These are phyloP conservation scores for Lophiotrema nucula DNA, from an alignment of 495 filamentous ascomycete genomes.

Conservation along the genomic window DNA sequence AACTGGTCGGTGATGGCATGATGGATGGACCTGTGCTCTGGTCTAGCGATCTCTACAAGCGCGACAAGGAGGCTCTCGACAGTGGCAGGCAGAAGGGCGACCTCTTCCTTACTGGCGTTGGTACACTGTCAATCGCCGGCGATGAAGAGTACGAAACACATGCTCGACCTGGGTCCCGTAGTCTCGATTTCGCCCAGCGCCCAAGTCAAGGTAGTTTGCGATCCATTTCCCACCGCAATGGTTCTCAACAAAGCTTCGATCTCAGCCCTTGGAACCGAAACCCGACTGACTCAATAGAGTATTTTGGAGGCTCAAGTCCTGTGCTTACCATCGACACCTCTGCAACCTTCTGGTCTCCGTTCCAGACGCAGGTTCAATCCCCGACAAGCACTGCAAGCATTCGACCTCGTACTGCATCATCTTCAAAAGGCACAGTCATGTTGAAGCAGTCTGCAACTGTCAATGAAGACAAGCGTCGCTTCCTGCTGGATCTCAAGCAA, in stretches of 20 bases:
- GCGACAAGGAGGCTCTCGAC: slow-evolving; percentile 75
- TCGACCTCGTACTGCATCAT: slow-evolving; percentile 47
- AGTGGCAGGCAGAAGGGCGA: slow-evolving; percentile 59
- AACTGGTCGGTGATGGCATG: slow-evolving; percentile 82
- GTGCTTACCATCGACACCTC: slow-evolving; percentile 73
- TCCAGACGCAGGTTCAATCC: slow-evolving; percentile 53
- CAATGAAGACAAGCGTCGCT: slow-evolving; percentile 57
- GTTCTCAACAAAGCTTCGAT: slow-evolving; percentile 64
- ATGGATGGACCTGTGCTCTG: slow-evolving; percentile 85
- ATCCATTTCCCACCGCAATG: slow-evolving; percentile 54
- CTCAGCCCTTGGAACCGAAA: slow-evolving; percentile 66
- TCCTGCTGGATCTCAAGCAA: slow-evolving; percentile 74
- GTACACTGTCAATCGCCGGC: slow-evolving; percentile 50
- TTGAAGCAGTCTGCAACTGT: slow-evolving; percentile 47
- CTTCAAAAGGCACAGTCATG: slow-evolving; percentile 59
- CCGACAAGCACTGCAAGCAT: slow-evolving; percentile 42
- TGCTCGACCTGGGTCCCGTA: slow-evolving; percentile 40
- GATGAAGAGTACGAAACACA: slow-evolving; percentile 46
- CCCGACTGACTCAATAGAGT: slow-evolving; percentile 66
- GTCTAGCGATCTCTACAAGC: slow-evolving; percentile 84
- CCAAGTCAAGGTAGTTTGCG: slow-evolving; percentile 50
- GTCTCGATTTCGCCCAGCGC: slow-evolving; percentile 47
- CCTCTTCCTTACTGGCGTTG: slow-evolving; percentile 50
- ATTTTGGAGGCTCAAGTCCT: slow-evolving; percentile 65
- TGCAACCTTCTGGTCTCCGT: slow-evolving; percentile 86